A percentile compares a stretch with the other conserved stretches of the same genome.
These are phyloP conservation scores for Daldinia sp. DNA, from an alignment of 2,329 filamentous ascomycete genomes.

Conservation along the genomic window DNA sequence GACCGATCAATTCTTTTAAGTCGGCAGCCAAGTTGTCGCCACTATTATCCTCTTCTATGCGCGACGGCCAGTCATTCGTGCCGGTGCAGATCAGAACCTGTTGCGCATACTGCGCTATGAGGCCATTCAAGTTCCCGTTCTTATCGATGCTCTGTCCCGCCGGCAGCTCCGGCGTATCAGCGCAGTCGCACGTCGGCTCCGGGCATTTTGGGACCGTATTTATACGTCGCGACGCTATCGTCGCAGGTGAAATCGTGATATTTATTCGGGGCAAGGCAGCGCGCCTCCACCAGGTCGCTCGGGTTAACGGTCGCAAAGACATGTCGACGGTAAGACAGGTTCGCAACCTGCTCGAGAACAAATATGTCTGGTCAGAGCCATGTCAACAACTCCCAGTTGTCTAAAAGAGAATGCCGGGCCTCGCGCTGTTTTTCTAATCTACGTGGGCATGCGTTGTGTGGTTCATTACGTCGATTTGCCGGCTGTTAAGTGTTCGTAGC, in stretches of 20 bases:
- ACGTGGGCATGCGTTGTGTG: conserved; percentile 7
- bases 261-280: conserved; percentile 3
- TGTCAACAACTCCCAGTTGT: conserved; percentile 16
- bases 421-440: conserved; percentile 6
- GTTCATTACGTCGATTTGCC: conserved; percentile 22
- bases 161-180: conserved; percentile 70
- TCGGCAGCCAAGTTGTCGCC: conserved; percentile 73
- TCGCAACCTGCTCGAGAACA: conserved; percentile 20
- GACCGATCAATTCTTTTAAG: conserved; percentile 73
- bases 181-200: conserved; percentile 77
- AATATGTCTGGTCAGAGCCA: conserved; percentile 16
- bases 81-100: conserved; percentile 88
- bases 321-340: conserved; percentile 28
- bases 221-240: conserved; percentile 22
- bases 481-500: conserved; percentile 22
- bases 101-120: conserved; percentile 80
- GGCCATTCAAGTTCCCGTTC: conserved; percentile 73
- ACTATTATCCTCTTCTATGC: conserved; percentile 82
- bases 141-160: conserved; percentile 77
- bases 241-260: not conserved
- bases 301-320: conserved; percentile 38
- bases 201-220: conserved; percentile 69
- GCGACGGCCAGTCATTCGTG: conserved; percentile 79
- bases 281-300: conserved; percentile 20
- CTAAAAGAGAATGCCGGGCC: not conserved